These are phyloP conservation scores for Trichoderma breve DNA, from an alignment of 2,329 filamentous ascomycete genomes.

Conservation along the genomic window DNA sequence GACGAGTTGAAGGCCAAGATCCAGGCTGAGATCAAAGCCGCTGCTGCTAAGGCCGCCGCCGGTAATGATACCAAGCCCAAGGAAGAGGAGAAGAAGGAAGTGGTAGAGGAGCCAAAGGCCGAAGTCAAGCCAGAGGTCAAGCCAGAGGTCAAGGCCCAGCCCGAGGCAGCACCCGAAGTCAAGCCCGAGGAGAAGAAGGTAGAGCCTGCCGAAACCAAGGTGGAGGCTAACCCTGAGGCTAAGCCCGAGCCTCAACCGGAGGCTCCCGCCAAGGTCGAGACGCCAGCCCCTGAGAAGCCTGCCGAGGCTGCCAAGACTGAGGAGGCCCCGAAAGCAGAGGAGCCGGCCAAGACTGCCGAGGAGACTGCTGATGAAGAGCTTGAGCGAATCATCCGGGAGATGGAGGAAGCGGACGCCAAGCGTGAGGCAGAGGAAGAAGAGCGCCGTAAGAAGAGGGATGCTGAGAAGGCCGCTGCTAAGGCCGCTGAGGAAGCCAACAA, in stretches of 20 bases:
- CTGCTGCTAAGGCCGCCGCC: conserved; percentile 51
- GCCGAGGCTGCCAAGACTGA: conserved; percentile 32
- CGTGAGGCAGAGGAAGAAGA: conserved; percentile 50
- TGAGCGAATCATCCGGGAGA: conserved; percentile 60
- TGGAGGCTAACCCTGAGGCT: conserved; percentile 8
- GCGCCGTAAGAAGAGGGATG: conserved; percentile 47
- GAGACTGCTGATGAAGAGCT: conserved; percentile 53
- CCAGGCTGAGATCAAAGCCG: conserved; percentile 13
- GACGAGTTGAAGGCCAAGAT: conserved; percentile 81
- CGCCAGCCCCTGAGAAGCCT: not conserved
- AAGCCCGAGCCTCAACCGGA: conserved; percentile 10
- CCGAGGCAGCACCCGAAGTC: not conserved
- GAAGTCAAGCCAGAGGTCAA: conserved; percentile 28
- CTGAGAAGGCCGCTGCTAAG: conserved; percentile 47
- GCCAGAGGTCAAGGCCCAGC: not conserved
- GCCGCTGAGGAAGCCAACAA: conserved; percentile 48
- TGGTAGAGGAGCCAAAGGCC: conserved; percentile 28
- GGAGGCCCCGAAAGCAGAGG: conserved; percentile 30
- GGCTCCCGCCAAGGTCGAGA: conserved; percentile 5
- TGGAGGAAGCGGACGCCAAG: conserved; percentile 55
- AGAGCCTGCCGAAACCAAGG: not conserved
- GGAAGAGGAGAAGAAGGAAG: conserved; percentile 26
- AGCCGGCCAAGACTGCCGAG: conserved; percentile 29
- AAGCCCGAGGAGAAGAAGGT: not conserved
- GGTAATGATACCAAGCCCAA: conserved; percentile 34